phyloP scores from a whole-genome alignment of 1,139 yeast species.

The Yamadazyma songkhlaensis region DNA sequence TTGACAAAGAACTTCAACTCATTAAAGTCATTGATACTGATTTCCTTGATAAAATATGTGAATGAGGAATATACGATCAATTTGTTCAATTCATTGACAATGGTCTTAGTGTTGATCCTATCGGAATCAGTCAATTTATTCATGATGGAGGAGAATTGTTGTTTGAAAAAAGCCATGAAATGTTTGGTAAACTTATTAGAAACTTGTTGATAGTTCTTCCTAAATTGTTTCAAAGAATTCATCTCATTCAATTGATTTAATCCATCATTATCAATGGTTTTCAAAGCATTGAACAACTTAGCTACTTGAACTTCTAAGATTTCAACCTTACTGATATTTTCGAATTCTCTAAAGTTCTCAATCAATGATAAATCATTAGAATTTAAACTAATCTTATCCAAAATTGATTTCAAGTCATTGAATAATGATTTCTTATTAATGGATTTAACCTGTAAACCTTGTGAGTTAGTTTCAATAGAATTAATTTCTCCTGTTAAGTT shows the following conservation, averaged over 20 bases:
- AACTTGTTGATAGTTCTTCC: conserved; percentile 57
- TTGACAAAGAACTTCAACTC: conserved; percentile 30
- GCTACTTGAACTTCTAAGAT: conserved; percentile 56
- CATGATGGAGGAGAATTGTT: conserved; percentile 38
- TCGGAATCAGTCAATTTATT: conserved; percentile 26
- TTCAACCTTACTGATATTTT: conserved; percentile 41
- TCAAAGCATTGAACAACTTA: conserved; percentile 63
- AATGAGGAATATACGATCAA: conserved; percentile 59
- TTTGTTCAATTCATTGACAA: conserved; percentile 36
- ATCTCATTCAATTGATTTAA: conserved; percentile 53
- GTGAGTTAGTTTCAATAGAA: conserved; percentile 70
- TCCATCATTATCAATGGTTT: conserved; percentile 52
- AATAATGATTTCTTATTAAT: conserved; percentile 75
- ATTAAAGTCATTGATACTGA: conserved; percentile 34
- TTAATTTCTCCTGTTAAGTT: conserved; percentile 61
- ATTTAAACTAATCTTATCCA: conserved; percentile 68
- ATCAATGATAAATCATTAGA: conserved; percentile 51
- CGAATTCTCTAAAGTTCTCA: conserved; percentile 47
- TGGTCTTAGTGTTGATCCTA: conserved; percentile 21
- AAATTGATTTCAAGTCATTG: conserved; percentile 64
- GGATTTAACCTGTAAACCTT: conserved; percentile 81
- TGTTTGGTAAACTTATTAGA: conserved; percentile 50
- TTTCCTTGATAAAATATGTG: conserved; percentile 62
- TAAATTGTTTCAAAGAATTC: conserved; percentile 72
- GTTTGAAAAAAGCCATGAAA: conserved; percentile 44